Conservation (phyloP, 2,329 filamentous ascomycete species). For the Leptographium procerum region DNA sequence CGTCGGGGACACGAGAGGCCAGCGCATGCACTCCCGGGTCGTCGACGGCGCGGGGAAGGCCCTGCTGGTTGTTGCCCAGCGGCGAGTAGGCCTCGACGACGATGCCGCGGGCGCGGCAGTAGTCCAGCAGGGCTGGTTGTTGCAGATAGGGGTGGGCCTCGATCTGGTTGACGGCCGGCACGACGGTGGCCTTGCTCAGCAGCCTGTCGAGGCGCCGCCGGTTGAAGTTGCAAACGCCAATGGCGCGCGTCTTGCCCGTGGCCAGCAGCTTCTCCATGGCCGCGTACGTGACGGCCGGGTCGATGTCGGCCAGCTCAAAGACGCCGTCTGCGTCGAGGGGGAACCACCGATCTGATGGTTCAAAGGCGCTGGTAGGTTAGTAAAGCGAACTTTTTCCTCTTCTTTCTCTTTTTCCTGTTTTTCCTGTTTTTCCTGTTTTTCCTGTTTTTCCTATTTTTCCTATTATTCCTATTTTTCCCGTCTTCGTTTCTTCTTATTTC, state of each 20-base stretch:
- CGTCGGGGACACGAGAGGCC: too few species aligned
- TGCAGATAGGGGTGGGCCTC: slow-evolving; percentile 57
- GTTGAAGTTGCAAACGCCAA: slow-evolving; percentile 52
- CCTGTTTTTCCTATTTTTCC: too few species aligned
- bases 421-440: not conserved
- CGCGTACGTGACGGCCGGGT: slow-evolving; percentile 31
- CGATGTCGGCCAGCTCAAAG: slow-evolving; percentile 27
- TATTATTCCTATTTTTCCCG: too few species aligned
- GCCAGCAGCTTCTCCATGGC: slow-evolving; percentile 43
- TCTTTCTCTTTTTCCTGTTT: not conserved
- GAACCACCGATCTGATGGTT: not conserved
- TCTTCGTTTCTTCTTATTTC: not conserved
- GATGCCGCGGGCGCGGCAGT: slow-evolving; percentile 32
- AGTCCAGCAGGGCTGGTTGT: slow-evolving; percentile 43
- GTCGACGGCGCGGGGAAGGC: not conserved
- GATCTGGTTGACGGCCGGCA: slow-evolving; percentile 48
- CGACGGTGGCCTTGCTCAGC: slow-evolving; percentile 28
- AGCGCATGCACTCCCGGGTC: slow-evolving; percentile 2
- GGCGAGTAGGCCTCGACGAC: slow-evolving; percentile 54
- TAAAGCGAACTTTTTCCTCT: slow-evolving; percentile 10
- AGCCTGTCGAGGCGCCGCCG: slow-evolving; percentile 48
- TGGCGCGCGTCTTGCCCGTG: slow-evolving; percentile 40
- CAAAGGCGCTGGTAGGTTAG: slow-evolving; percentile 14
- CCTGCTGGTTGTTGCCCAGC: slow-evolving; percentile 30
- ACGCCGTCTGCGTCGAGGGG: slow-evolving; percentile 1